Conservation (phyloP, 1,284 basidiomycete species). For the Ustilago trichophora region DNA sequence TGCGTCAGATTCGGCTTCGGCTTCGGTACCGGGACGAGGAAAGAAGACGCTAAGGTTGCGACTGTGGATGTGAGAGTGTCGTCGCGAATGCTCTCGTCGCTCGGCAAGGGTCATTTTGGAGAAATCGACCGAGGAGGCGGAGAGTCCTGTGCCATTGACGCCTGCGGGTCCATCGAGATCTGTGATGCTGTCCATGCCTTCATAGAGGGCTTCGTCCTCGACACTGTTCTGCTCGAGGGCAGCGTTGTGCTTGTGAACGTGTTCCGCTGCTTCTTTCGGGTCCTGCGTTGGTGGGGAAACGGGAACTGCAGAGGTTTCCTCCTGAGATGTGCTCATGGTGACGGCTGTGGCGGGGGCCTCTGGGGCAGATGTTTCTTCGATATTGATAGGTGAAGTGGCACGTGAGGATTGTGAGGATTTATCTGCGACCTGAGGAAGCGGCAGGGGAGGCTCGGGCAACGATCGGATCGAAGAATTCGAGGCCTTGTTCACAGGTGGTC, state of each 20-base stretch:
- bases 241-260: neutral
- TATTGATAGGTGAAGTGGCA: neutral
- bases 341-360: neutral
- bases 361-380: neutral
- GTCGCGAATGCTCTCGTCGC: conserved; percentile 60
- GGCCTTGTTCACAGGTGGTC: conserved; percentile 25
- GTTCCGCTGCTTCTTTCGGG: neutral
- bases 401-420: neutral
- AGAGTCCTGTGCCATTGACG: neutral
- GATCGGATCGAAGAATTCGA: conserved; percentile 35
- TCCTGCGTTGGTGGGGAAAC: neutral
- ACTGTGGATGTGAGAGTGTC: conserved; percentile 55
- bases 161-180: conserved; percentile 21
- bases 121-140: conserved; percentile 12
- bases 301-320: neutral
- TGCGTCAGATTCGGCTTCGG: conserved; percentile 52
- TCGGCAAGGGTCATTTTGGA: conserved; percentile 55
- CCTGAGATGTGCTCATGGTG: conserved; percentile 3
- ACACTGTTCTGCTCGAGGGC: neutral
- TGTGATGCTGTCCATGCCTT: conserved; percentile 38
- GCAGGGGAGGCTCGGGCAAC: conserved; percentile 21
- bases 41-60: conserved; percentile 65
- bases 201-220: conserved; percentile 34
- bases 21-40: conserved; percentile 61
- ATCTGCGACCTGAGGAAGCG: neutral